Base-by-base conservation (phyloP, 371 early-diverging fungal species). In the Batkoa obscura region DNA sequence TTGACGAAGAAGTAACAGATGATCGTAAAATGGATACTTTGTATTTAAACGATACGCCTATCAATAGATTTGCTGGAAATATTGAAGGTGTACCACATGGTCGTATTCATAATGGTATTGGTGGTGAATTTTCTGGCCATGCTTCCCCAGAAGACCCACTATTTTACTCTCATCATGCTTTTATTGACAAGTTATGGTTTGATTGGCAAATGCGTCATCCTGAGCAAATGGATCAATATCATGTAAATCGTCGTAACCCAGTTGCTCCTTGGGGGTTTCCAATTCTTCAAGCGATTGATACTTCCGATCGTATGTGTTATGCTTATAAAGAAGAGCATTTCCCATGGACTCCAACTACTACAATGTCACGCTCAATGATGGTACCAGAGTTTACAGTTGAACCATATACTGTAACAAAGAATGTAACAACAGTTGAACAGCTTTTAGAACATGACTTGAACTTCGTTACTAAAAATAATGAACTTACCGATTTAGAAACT, bases 161-260 rank as follows among this genome's bases (percentile, higher is more conserved):
- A 33, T 80, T 80, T 60, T 76, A 58, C 55, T 59, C 76, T 47
- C 78, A 78, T 59, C 81, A 80, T 59, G 60, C 63, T 50, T 72
- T 69, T 57, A 59, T 76, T 17, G 80, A 80, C 62, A 66, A 72
- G 34, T 36, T 73, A 15, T 80, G 75, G 73, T 35, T 45, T 35
- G 42, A 65, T 38, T 74, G 69, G 66, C 75, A 74, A 48, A 45
- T 33, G 34, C 56, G 56, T 32, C 43, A 55, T n/a, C 23, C 43
- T 8, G n/a, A 55, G 8, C 4, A 2, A 5, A 46, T 8, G 32
- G 10, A n/a, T 30, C 13, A 41, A 23, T 41, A 43, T 33, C 33
- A 43, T n/a, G 13, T 43, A 15, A 33, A 23, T n/a, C 32, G 10
- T 35, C 10, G 17, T 35, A 32, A 13, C 33, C 33, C 5, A 12